Conservation (phyloP, 345 rosid species). For the Salix purpurea region DNA sequence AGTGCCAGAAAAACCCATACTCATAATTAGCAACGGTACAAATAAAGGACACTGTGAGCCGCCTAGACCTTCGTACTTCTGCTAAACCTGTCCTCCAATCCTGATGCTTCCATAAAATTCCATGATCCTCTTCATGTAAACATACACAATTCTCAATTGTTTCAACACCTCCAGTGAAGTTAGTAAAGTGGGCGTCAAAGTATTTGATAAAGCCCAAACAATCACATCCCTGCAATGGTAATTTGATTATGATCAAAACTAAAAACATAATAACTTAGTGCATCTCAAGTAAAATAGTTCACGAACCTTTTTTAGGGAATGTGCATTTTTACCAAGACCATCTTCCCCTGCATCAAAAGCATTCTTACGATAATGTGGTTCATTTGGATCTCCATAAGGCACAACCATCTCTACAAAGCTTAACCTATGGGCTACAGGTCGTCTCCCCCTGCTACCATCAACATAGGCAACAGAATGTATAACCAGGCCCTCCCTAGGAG, state of each 20-base stretch:
- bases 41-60: constrained; percentile 72
- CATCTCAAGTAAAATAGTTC: background rate
- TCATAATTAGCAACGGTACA: constrained; percentile 91
- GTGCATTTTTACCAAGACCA: constrained; percentile 92
- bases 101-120: constrained; percentile 92
- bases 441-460: constrained; percentile 85
- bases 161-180: constrained; percentile 89
- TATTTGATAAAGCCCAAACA: constrained; percentile 84
- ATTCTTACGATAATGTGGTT: constrained; percentile 86
- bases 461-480: constrained; percentile 85
- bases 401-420: constrained; percentile 97
- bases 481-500: constrained; percentile 86
- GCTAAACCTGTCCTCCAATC: constrained; percentile 97
- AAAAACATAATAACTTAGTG: background rate
- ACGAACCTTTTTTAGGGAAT: constrained; percentile 83
- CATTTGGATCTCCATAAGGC: constrained; percentile 95
- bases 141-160: constrained; percentile 88
- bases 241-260: background rate
- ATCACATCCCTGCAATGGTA: constrained; percentile 66
- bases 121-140: constrained; percentile 92
- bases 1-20: constrained; percentile 91
- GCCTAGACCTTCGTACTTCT: constrained; percentile 86
- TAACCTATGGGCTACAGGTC: constrained; percentile 84
- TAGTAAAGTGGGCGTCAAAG: constrained; percentile 84
- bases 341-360: constrained; percentile 99